Conservation (phyloP, 768 basidiomycete genomes). For the Lepiota brunneoincarnata region DNA sequence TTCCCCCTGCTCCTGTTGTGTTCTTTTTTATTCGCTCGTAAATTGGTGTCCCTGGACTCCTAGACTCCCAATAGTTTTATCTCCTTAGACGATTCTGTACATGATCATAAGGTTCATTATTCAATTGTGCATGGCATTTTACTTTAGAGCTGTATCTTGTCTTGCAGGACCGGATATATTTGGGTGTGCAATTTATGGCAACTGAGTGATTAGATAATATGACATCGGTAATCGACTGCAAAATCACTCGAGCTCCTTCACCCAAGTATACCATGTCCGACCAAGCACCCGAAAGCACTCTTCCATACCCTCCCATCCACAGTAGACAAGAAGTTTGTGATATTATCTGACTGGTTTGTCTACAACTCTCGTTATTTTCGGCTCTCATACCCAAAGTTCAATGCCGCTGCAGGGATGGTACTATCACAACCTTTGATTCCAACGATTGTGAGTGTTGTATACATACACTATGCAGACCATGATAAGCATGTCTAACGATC, state of each 20-base stretch:
- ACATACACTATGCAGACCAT: background rate
- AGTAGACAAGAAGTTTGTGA: conserved; percentile 80
- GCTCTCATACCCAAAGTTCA: background rate
- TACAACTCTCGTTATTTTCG: conserved; percentile 9
- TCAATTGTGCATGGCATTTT: too few species aligned
- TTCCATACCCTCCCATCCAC: conserved; percentile 81
- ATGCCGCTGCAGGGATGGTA: conserved; percentile 70
- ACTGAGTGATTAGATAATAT: too few species aligned
- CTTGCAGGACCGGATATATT: too few species aligned
- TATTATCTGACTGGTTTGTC: conserved; percentile 86
- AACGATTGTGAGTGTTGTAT: conserved; percentile 71
- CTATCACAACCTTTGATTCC: conserved; percentile 89
- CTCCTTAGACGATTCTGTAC: background rate
- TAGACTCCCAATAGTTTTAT: background rate
- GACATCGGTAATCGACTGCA: too few species aligned
- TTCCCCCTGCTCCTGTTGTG: background rate
- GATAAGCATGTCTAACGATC: background rate
- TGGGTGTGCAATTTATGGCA: too few species aligned
- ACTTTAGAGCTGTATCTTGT: too few species aligned
- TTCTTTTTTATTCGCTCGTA: conserved; percentile 7
- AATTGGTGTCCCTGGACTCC: background rate
- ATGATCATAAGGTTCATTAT: too few species aligned
- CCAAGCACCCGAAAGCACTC: conserved; percentile 52
- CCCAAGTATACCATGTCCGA: conserved; percentile 25
- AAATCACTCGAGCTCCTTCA: background rate